phyloP scores from a whole-genome alignment of 2,329 filamentous ascomycete genomes.

The Diaporthe vaccinii region DNA sequence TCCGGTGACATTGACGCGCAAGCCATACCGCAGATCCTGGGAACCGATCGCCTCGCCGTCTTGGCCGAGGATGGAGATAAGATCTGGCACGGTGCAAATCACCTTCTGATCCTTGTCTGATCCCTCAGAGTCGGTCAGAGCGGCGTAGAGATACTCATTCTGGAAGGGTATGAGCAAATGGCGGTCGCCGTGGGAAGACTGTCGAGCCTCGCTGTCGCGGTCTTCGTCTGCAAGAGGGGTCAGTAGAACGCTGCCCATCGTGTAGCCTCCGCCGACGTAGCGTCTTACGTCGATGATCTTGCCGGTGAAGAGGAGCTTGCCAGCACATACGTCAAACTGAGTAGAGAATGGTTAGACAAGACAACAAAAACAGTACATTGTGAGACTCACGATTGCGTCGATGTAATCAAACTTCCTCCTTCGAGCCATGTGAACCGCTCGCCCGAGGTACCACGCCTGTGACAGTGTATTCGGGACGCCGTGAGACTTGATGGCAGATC shows the following conservation, averaged over 20 bases:
- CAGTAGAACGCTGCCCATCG: slow-evolving; percentile 55
- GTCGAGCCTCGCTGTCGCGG: slow-evolving; percentile 47
- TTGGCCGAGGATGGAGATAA: slow-evolving; percentile 54
- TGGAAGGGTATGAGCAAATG: slow-evolving; percentile 58
- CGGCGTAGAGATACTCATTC: slow-evolving; percentile 57
- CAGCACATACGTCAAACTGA: slow-evolving; percentile 40
- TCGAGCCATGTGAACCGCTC: slow-evolving; percentile 50
- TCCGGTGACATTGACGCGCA: slow-evolving; percentile 64
- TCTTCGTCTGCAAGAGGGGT: slow-evolving; percentile 40
- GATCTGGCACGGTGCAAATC: slow-evolving; percentile 48
- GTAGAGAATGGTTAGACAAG: neutral
- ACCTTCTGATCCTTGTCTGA: slow-evolving; percentile 43
- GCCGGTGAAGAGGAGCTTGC: slow-evolving; percentile 54
- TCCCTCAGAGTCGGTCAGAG: slow-evolving; percentile 49
- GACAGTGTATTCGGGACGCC: slow-evolving; percentile 52
- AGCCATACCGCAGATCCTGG: slow-evolving; percentile 64
- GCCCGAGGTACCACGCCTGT: slow-evolving; percentile 52
- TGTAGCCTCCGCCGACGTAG: slow-evolving; percentile 56
- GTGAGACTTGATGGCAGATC: slow-evolving; percentile 50
- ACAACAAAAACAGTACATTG: slow-evolving; percentile 42
- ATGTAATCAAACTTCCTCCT: slow-evolving; percentile 47
- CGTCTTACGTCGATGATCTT: slow-evolving; percentile 58
- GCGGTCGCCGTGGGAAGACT: slow-evolving; percentile 44
- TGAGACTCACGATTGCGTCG: slow-evolving; percentile 45
- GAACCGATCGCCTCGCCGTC: slow-evolving; percentile 65